Base-by-base conservation (phyloP, 495 filamentous ascomycete genomes). In the Penicillium soppii region DNA sequence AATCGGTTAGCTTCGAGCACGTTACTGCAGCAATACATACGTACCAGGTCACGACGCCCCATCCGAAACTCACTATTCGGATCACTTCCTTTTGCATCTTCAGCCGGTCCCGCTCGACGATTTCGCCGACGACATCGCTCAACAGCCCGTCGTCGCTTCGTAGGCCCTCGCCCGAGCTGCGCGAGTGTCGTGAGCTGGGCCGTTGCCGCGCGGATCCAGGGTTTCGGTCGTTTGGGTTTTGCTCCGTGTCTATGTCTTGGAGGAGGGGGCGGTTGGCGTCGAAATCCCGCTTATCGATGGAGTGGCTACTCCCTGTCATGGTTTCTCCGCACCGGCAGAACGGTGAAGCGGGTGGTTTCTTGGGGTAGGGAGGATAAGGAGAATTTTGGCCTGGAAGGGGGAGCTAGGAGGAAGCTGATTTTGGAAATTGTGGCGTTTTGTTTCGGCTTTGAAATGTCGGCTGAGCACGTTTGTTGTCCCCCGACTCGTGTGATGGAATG, bases 261-360 rank as follows among this genome's bases (percentile, higher is more conserved):
- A 78, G 68, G 10, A 72, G 67, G 19, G 74, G 71, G 16, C 80
- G 73, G 59, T 78, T 67, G 6, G 69, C 66, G 52, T 80, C 79
- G 62, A 83, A 87, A 66, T 87, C 83, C 49, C 83, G 80, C 65
- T 82, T 84, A 66, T 81, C 81, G 56, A 75, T 72, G 29, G 52
- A 17, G 43, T 61, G 56, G 44, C 62, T 60, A 26, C 47, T 53
- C 10, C 69, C 43, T 70, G 72, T 73, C 3, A 20, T 66, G 55
- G 6, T 23, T 27, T 49, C 47, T 49, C 47, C 47, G 47, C 47
- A 49, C 46, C 36, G 26, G 36, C 15, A 41, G 17, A 36, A 7
- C 2, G 19, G 12, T 37, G 9, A 13, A 15, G 30, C 21, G 29
- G 25, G 30, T 13, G 19, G n/a, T 40, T 6, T 20, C 10, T 9